phyloP scores from a whole-genome alignment of 2,329 filamentous ascomycete genomes.

The Aspergillus luchuensis region DNA sequence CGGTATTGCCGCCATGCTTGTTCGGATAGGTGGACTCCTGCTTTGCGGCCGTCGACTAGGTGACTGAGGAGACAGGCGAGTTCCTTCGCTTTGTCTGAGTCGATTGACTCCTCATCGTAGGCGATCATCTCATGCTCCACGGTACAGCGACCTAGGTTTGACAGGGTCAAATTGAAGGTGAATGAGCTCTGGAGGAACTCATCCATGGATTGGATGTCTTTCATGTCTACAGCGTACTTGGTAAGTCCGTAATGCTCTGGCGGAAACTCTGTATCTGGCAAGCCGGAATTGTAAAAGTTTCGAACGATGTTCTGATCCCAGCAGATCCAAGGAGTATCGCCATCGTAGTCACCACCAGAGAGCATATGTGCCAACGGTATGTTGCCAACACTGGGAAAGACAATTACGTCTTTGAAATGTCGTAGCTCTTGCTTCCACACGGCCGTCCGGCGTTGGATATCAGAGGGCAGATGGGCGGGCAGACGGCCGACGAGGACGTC shows the following conservation, averaged over 20 bases:
- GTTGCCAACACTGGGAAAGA: slow-evolving; percentile 57
- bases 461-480: slow-evolving; percentile 59
- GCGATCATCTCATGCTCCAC: slow-evolving; percentile 52
- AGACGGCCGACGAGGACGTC: slow-evolving; percentile 60
- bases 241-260: slow-evolving; percentile 52
- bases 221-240: slow-evolving; percentile 46
- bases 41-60: slow-evolving; percentile 50
- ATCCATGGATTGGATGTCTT: slow-evolving; percentile 40
- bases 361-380: slow-evolving; percentile 60
- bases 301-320: slow-evolving; percentile 58
- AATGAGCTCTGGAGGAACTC: slow-evolving; percentile 50
- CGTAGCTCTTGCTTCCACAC: slow-evolving; percentile 55
- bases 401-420: slow-evolving; percentile 59
- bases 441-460: slow-evolving; percentile 58
- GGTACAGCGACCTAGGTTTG: slow-evolving; percentile 56
- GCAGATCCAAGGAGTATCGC: slow-evolving; percentile 62
- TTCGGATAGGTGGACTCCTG: slow-evolving; percentile 45
- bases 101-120: slow-evolving; percentile 53
- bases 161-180: slow-evolving; percentile 49
- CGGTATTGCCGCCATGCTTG: slow-evolving; percentile 43
- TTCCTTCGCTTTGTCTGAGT: slow-evolving; percentile 35
- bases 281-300: slow-evolving; percentile 56
- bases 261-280: slow-evolving; percentile 40
- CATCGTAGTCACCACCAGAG: slow-evolving; percentile 67
- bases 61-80: slow-evolving; percentile 48